Base-by-base conservation (phyloP, 192 early-diverging fungal species). In the Umbelopsis vinacea region DNA sequence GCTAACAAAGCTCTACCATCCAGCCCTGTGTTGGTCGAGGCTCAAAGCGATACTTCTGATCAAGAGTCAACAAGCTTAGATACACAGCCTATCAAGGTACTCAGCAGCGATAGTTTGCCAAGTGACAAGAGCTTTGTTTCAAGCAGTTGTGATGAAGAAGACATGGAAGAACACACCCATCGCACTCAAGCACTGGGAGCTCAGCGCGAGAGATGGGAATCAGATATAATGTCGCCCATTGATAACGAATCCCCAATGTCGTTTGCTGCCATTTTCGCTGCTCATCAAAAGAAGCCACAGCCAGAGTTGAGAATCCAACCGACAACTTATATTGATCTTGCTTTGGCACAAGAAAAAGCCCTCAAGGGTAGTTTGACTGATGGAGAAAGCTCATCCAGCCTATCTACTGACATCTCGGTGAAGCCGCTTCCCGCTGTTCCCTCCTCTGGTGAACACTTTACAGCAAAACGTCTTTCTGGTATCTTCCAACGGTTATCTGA, bases 371-470 rank as follows among this genome's bases (percentile, higher is more conserved):
- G 2, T 43, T 43, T 43, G 11, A 43, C 40, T 43, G 40, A 43
- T 14, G 57, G n/a, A 35, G 17, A 19, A 12, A 37, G 12, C 26
- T 0, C 33, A 35, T 43, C 40, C 29, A 63, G 4, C 33, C 33
- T 4, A 37, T 12, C 19, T 50, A 50, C 15, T 19, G 57, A 63
- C 10, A 63, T 63, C 17, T 29, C 57, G 15, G 19, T 63, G 6
- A 63, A 63, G n/a, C 57, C 57, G 3, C 57, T 63, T 6, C 57
- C 57, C 35, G 57, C 57, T 19, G 19, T 63, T 63, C 57, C 57
- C 37, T 12, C 19, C 14, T n/a, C n/a, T n/a, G 57, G 19, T 6
- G 14, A 63, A 12, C 9, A 14, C 8, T 29, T 5, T 6, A 12
- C 57, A 19, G 6, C 33, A 11, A 63, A 17, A 63, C 57, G 26